Evolutionary conservation across 306 rosid species (phyloP).

Genomic region (Urtica urens): DNA sequence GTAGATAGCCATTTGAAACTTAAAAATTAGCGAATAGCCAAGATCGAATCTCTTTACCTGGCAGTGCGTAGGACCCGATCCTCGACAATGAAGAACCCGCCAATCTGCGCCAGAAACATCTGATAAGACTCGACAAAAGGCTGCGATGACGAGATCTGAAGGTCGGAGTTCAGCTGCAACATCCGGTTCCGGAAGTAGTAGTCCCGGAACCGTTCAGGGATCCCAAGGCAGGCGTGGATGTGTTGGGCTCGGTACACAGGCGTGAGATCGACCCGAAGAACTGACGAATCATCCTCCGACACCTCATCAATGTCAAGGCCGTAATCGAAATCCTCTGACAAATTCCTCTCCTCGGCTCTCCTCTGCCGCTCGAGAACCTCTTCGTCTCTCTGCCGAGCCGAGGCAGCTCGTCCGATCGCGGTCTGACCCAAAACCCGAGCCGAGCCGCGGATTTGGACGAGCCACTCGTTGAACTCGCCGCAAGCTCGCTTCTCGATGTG

Average conservation of each 20-base stretch:
- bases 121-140: slow-evolving; percentile 74
- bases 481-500: slow-evolving; percentile 73
- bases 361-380: slow-evolving; percentile 64
- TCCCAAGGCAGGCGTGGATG: slow-evolving; percentile 73
- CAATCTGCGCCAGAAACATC: slow-evolving; percentile 75
- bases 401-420: slow-evolving; percentile 57
- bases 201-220: slow-evolving; percentile 63
- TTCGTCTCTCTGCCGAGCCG: slow-evolving; percentile 65
- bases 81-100: slow-evolving; percentile 87
- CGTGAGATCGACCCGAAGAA: slow-evolving; percentile 61
- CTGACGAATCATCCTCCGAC: slow-evolving; percentile 66
- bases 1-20: no score
- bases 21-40: no score
- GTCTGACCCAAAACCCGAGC: slow-evolving; percentile 72
- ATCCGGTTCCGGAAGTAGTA: slow-evolving; percentile 78
- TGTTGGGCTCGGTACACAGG: slow-evolving; percentile 91
- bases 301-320: slow-evolving; percentile 59
- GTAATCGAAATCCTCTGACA: slow-evolving; percentile 37
- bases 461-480: slow-evolving; percentile 84
- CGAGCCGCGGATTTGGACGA: slow-evolving; percentile 71
- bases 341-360: slow-evolving; percentile 49
- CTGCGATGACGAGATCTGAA: slow-evolving; percentile 65
- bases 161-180: slow-evolving; percentile 78
- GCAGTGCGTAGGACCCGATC: slow-evolving; percentile 77
- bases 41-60: no score